These are phyloP conservation scores for Naganishia kalamii DNA, from an alignment of 768 basidiomycete species.

Conservation along the genomic window DNA sequence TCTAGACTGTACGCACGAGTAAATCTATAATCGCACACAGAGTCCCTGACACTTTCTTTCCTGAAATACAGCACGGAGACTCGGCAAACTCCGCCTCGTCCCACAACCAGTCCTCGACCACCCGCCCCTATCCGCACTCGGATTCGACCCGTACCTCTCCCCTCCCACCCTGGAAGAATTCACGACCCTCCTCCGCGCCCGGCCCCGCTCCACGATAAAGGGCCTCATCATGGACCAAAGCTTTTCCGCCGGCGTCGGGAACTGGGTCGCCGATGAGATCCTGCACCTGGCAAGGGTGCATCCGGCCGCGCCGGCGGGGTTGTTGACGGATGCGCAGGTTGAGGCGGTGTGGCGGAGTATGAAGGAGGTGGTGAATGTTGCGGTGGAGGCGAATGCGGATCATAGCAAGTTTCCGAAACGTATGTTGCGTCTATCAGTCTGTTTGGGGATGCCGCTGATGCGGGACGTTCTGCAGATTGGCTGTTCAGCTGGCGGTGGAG, in stretches of 20 bases:
- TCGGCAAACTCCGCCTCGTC: constrained; percentile 64
- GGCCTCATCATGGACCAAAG: constrained; percentile 71
- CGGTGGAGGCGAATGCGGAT: constrained; percentile 67
- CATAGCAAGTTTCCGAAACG: constrained; percentile 59
- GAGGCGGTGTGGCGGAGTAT: constrained; percentile 55
- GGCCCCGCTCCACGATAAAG: constrained; percentile 63
- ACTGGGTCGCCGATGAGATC: constrained; percentile 72
- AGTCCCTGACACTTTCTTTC: not conserved
- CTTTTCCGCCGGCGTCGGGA: constrained; percentile 73
- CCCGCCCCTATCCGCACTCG: constrained; percentile 64
- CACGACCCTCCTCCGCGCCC: constrained; percentile 49
- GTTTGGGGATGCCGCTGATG: constrained; percentile 21
- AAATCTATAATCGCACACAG: not conserved
- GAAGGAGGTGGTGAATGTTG: constrained; percentile 55
- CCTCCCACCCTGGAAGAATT: constrained; percentile 61
- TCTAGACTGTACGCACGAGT: constrained; percentile 50
- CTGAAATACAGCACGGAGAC: constrained; percentile 53
- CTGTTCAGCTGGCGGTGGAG: constrained; percentile 45
- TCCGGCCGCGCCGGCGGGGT: constrained; percentile 62
- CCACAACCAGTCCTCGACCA: constrained; percentile 54
- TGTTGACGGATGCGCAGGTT: constrained; percentile 54
- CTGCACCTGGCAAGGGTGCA: constrained; percentile 68
- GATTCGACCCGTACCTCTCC: constrained; percentile 68
- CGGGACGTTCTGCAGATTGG: constrained; percentile 51
- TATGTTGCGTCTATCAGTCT: constrained; percentile 56